Conservation (phyloP, 2,329 filamentous ascomycete genomes). For the Aureobasidium sp. region DNA sequence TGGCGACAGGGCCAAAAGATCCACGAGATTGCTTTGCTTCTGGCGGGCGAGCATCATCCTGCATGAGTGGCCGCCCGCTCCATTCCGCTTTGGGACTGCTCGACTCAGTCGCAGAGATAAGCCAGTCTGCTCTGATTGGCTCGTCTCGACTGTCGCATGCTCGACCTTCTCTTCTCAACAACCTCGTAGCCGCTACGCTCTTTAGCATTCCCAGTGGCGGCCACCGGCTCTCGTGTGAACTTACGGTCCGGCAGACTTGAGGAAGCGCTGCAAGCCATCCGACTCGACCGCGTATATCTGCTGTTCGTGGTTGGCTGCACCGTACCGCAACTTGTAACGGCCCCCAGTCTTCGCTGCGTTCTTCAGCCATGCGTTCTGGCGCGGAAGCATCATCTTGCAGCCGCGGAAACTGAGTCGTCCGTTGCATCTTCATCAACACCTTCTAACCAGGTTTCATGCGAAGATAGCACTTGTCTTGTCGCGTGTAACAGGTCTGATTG, state of each 20-base stretch:
- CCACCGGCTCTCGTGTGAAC: slow-evolving; percentile 8
- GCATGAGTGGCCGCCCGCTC: neutral
- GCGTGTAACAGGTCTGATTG: slow-evolving; percentile 5
- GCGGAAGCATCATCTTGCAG: slow-evolving; percentile 10
- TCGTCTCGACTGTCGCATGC: slow-evolving; percentile 4
- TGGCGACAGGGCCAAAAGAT: neutral
- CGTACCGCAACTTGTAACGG: slow-evolving; percentile 12
- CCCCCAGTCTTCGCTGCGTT: slow-evolving; percentile 5
- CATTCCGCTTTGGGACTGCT: slow-evolving; percentile 9
- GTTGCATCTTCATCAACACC: neutral
- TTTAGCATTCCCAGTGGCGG: slow-evolving; percentile 11
- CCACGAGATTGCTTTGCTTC: slow-evolving; percentile 5
- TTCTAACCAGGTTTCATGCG: slow-evolving; percentile 3
- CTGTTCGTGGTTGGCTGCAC: slow-evolving; percentile 6
- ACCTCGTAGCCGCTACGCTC: neutral
- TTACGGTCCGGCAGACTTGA: slow-evolving; percentile 5
- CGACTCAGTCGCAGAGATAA: slow-evolving; percentile 16
- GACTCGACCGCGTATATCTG: slow-evolving; percentile 9
- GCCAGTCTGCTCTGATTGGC: slow-evolving; percentile 15
- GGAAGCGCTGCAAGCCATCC: slow-evolving; percentile 11
- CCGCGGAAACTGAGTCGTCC: slow-evolving; percentile 6
- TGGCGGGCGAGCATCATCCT: slow-evolving; percentile 14
- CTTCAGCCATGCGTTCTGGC: slow-evolving; percentile 3
- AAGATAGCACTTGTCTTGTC: neutral
- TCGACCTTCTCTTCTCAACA: neutral